Percentiles rank a stretch among this genome's conserved stretches.
Conservation (phyloP, 129 eudicot species). For the Mikania micrantha region DNA sequence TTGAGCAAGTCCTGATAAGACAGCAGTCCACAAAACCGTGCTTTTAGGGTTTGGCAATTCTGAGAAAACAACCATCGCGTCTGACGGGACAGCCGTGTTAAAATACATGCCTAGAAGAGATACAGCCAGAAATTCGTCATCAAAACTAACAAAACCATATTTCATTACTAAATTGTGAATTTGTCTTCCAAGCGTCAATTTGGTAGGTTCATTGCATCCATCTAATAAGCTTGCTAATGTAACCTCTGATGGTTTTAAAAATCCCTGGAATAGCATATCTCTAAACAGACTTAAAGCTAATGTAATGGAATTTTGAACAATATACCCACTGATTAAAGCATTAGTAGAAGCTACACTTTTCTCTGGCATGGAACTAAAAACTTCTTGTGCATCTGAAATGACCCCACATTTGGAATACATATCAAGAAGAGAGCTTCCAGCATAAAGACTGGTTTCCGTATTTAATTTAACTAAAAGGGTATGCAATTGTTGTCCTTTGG, state of each 20-base stretch:
- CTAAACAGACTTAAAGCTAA: slow-evolving; percentile 45
- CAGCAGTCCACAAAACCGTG: slow-evolving; percentile 69
- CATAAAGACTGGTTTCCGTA: slow-evolving; percentile 55
- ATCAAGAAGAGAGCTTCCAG: slow-evolving; percentile 88
- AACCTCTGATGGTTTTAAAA: slow-evolving; percentile 63
- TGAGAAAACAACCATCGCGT: slow-evolving; percentile 48
- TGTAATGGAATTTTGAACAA: slow-evolving; percentile 36
- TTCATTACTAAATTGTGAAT: slow-evolving; percentile 56
- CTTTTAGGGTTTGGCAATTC: slow-evolving; percentile 61
- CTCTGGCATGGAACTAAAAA: slow-evolving; percentile 55
- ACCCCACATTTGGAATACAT: slow-evolving; percentile 83
- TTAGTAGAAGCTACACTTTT: slow-evolving; percentile 61
- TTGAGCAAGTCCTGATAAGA: slow-evolving; percentile 67
- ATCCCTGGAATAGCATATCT: slow-evolving; percentile 41
- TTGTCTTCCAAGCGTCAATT: slow-evolving; percentile 62
- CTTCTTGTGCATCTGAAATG: slow-evolving; percentile 37
- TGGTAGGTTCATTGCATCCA: slow-evolving; percentile 39
- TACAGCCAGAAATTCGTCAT: slow-evolving; percentile 58
- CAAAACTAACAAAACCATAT: slow-evolving; percentile 32
- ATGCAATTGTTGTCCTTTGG: slow-evolving; percentile 61
- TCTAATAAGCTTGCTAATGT: slow-evolving; percentile 80
- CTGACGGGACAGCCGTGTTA: slow-evolving; percentile 28
- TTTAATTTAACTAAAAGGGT: slow-evolving; percentile 54
- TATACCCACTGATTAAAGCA: slow-evolving; percentile 74
- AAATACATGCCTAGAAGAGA: slow-evolving; percentile 79